Evolutionary conservation across 164 flowering plant species (phyloP).

Genomic region (Stephania yunnanensis): DNA sequence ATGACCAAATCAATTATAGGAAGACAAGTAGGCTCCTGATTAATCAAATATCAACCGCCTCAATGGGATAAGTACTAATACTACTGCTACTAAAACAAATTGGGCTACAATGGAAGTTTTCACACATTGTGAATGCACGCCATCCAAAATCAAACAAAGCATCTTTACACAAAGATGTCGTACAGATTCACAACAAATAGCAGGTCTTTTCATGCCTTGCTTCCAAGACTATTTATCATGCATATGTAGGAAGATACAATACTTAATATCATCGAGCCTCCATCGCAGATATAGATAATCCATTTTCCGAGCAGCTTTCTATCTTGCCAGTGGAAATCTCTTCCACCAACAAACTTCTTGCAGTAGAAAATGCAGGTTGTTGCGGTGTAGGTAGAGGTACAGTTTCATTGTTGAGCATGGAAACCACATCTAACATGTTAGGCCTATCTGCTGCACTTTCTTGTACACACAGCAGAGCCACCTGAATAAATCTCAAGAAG

Average conservation of each 20-base stretch:
- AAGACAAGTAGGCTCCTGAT: too few species aligned
- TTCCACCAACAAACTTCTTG: background rate
- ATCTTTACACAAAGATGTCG: too few species aligned
- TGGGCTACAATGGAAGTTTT: background rate
- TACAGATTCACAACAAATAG: background rate
- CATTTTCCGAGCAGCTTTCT: background rate
- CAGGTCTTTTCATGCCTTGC: background rate
- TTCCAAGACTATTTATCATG: background rate
- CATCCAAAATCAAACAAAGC: too few species aligned
- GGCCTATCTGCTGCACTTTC: conserved; percentile 5
- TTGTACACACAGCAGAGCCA: conserved; percentile 7
- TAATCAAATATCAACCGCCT: too few species aligned
- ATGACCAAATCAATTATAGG: too few species aligned
- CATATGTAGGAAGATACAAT: background rate
- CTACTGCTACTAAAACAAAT: too few species aligned
- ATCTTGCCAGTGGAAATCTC: background rate
- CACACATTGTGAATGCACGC: background rate
- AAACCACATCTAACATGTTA: conserved; percentile 5
- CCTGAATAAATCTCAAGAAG: conserved; percentile 4
- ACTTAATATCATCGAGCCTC: background rate
- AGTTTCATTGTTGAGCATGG: conserved; percentile 2
- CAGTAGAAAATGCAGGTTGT: conserved; percentile 1
- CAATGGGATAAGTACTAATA: too few species aligned
- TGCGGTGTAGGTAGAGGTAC: background rate
- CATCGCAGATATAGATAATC: background rate